Conservation (phyloP, 2,329 filamentous ascomycete genomes). For the Paramyrothecium sp. region DNA sequence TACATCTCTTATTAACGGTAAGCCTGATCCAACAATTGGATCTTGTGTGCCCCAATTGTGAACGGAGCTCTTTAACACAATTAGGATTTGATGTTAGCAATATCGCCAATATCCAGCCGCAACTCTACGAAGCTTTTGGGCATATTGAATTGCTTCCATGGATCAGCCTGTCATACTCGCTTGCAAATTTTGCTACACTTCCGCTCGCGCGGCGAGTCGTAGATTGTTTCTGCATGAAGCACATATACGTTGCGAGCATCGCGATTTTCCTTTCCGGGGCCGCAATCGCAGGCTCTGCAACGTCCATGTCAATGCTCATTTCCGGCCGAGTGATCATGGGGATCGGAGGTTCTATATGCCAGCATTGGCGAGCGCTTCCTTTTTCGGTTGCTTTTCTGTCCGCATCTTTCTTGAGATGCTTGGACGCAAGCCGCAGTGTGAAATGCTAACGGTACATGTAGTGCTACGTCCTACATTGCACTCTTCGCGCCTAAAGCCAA, state of each 20-base stretch:
- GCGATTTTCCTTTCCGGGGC: conserved; percentile 25
- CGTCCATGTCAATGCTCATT: conserved; percentile 25
- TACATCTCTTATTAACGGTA: conserved; percentile 9
- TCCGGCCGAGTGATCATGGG: conserved; percentile 29
- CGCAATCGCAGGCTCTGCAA: conserved; percentile 25
- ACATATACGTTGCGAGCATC: conserved; percentile 20
- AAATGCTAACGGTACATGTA: neutral
- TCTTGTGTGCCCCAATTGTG: conserved; percentile 13
- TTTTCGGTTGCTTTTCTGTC: conserved; percentile 4
- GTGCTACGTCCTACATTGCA: conserved; percentile 16
- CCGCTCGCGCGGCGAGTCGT: conserved; percentile 31
- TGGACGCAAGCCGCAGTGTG: no score
- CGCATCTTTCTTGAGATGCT: no score
- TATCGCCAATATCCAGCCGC: conserved; percentile 54
- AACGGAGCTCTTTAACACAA: no score
- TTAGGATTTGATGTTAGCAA: conserved; percentile 42
- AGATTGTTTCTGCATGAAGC: conserved; percentile 28
- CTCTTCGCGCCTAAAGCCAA: conserved; percentile 17
- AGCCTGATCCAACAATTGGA: neutral
- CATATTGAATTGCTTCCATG: conserved; percentile 35
- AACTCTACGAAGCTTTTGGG: conserved; percentile 51
- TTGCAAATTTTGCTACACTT: conserved; percentile 29
- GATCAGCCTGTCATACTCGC: conserved; percentile 34
- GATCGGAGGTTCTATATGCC: conserved; percentile 24
- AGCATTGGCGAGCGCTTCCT: conserved; percentile 28